Evolutionary conservation across 108 stramenopile species (phyloP).

Genomic region (Bacterosira constricta): DNA sequence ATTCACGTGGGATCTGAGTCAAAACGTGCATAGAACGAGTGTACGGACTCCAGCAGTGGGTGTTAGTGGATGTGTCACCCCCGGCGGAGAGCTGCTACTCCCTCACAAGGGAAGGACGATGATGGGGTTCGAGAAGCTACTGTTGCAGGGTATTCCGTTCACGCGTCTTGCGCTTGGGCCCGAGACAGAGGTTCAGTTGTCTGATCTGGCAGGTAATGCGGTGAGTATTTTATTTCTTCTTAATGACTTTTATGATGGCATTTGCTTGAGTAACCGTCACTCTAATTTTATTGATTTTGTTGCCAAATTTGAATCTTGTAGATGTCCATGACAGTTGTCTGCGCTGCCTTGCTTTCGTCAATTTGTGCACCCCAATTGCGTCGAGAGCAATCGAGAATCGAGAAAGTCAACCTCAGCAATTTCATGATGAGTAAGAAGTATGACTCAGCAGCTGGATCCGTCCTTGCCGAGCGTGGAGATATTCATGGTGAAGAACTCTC

Average conservation of each 20-base stretch:
- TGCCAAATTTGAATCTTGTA: conserved; percentile 4
- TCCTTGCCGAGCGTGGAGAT: conserved; percentile 51
- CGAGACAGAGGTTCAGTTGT: conserved; percentile 75
- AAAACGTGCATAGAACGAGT: conserved; percentile 64
- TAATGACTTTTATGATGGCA: neutral
- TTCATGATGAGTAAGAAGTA: conserved; percentile 44
- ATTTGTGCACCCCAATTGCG: conserved; percentile 58
- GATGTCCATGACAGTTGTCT: conserved; percentile 59
- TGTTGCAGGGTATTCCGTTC: conserved; percentile 77
- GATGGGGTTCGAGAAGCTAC: conserved; percentile 73
- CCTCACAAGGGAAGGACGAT: conserved; percentile 65
- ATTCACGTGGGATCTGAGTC: conserved; percentile 70
- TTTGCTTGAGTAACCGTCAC: neutral
- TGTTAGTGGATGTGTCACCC: conserved; percentile 70
- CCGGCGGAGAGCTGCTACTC: conserved; percentile 74
- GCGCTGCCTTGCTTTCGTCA: conserved; percentile 66
- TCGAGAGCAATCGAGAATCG: conserved; percentile 31
- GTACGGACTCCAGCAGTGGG: conserved; percentile 52
- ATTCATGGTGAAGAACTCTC: conserved; percentile 3
- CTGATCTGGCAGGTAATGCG: conserved; percentile 81
- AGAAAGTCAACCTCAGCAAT: conserved; percentile 18
- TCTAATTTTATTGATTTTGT: neutral
- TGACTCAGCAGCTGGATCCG: conserved; percentile 38
- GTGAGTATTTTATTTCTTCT: conserved; percentile 45
- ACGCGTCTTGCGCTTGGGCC: conserved; percentile 60